phyloP scores from a whole-genome alignment of 139 green algal genomes.

The Chlamydomonas sphaeroides region DNA sequence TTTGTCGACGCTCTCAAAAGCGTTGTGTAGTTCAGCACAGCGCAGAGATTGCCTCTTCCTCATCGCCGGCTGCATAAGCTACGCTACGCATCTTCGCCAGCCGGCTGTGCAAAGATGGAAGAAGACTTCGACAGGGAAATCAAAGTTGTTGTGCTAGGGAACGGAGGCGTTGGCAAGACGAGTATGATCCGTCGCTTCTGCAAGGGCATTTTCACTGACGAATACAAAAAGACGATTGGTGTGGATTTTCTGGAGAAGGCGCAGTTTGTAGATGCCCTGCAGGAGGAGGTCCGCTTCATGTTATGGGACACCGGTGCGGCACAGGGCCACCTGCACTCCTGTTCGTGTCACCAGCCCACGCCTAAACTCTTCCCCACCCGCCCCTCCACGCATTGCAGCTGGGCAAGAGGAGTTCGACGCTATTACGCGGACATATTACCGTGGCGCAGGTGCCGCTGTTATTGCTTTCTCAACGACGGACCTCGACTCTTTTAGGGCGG shows the following conservation, averaged over 20 bases:
- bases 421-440: conserved; percentile 80
- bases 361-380: neutral
- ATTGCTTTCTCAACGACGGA: conserved; percentile 83
- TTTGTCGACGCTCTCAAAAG: too few relatives aligned
- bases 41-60: too few relatives aligned
- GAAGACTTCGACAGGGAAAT: conserved; percentile 59
- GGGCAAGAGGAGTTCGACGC: conserved; percentile 86
- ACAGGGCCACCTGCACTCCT: too few relatives aligned
- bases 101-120: too few relatives aligned
- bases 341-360: too few relatives aligned
- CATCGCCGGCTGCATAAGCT: too few relatives aligned
- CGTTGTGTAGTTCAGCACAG: too few relatives aligned
- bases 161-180: conserved; percentile 81
- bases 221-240: conserved; percentile 87
- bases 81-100: too few relatives aligned
- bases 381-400: conserved; percentile 42
- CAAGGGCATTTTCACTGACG: conserved; percentile 76
- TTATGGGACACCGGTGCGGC: conserved; percentile 78
- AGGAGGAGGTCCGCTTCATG: conserved; percentile 80
- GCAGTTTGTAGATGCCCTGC: conserved; percentile 68
- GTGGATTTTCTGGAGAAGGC: conserved; percentile 86
- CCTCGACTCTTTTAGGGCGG: conserved; percentile 73
- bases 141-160: conserved; percentile 78
- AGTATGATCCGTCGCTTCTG: conserved; percentile 80
- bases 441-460: conserved; percentile 72